Evolutionary conservation across 345 rosid species (phyloP).

Genomic region (Populus pruinosa): DNA sequence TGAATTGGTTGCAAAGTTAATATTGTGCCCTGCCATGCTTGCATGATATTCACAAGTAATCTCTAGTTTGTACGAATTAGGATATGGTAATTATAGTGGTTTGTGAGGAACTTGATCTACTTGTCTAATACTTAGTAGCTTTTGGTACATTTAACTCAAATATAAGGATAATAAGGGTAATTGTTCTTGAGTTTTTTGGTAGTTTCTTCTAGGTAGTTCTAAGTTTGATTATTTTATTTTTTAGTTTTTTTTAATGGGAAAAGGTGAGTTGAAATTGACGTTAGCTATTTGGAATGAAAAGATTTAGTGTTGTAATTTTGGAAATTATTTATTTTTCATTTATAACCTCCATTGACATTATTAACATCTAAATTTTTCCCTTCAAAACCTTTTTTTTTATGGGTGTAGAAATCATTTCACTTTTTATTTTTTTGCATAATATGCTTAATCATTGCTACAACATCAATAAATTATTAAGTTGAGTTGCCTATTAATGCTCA

Average conservation of each 20-base stretch:
- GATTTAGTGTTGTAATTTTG: rapidly evolving
- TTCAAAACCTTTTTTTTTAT: rapidly evolving
- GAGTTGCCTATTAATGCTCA: no score
- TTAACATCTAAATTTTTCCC: not conserved
- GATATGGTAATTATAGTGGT: not conserved
- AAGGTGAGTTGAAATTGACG: not conserved
- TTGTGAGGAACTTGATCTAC: rapidly evolving
- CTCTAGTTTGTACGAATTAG: not conserved
- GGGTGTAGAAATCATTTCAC: not conserved
- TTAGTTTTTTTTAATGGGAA: no score
- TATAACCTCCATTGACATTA: not conserved
- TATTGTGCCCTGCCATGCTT: no score
- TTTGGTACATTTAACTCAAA: no score
- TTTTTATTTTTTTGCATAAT: no score
- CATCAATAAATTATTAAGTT: no score
- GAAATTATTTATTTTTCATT: rapidly evolving
- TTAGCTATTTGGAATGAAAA: no score
- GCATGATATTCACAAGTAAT: no score
- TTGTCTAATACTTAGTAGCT: not conserved
- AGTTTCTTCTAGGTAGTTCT: no score
- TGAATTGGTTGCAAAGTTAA: no score
- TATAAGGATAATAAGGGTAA: no score
- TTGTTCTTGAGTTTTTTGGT: not conserved
- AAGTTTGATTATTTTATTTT: no score
- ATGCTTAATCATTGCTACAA: rapidly evolving